Evolutionary conservation across 2,329 filamentous ascomycete genomes (phyloP), one percentile per base, ranked within the genome.

Genomic region (Nemania diffusa): DNA sequence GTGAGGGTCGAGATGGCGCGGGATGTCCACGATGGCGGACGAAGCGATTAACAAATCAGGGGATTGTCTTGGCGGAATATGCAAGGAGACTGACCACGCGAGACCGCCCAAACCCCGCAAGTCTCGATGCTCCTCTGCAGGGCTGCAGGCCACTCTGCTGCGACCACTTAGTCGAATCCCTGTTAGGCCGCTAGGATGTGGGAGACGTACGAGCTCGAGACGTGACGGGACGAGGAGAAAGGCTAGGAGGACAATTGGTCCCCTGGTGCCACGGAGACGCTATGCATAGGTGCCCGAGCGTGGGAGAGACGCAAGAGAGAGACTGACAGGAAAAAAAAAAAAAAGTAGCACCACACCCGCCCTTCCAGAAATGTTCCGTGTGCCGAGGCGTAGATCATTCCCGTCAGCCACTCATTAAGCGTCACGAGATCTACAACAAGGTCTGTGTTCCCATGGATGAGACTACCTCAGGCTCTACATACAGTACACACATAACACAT

Each of bases 271-370:
- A 64, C 67, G 60, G 64, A 65, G 64, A 70, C 53, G 50, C 44
- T 13, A 68, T 70, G 68, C 68, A 68, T 70, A 64, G 65, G 52
- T 70, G 65, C 65, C 68, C 66, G 65, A 69, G 56, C 57, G 42
- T 40, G 56, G 42, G 60, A 57, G 53, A 51, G 57, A 26, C 15
- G 26, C 2, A 29, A 20, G 17, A 29, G n/a, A 6, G 37, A 34
- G 5, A n/a, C 11, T n/a, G 9, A 53, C 6, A 27, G 15, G 34
- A 15, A n/a, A 40, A 37, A 6, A 50, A 42, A 52, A 27, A 51
- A 15, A 53, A 32, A 27, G 56, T 37, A 53, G 48, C 52, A 44
- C 17, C 20, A 56, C 27, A 11, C 37, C 24, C 24, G 20, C 64
- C 53, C 24, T 66, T 68, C 66, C 53, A 68, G 64, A 67, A 67